Evolutionary conservation across 257 asterid species (phyloP).

Genomic region (Paulownia fortunei): DNA sequence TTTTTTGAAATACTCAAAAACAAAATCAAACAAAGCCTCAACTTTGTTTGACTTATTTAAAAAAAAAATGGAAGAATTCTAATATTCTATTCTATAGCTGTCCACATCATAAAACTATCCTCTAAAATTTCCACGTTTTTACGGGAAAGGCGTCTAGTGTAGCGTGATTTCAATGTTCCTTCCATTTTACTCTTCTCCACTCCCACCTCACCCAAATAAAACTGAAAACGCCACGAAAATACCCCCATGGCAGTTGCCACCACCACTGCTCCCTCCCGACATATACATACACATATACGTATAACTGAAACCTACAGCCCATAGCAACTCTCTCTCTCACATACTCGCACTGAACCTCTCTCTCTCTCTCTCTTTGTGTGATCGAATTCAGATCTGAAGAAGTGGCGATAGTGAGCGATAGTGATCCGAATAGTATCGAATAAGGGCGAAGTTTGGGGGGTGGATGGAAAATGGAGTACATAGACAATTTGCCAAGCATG

Average conservation of each 20-base stretch:
- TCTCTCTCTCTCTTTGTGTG: conserved; percentile 15
- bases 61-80: too few relatives aligned
- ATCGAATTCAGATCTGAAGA: conserved; percentile 51
- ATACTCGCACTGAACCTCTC: conserved; percentile 1
- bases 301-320: conserved; percentile 25
- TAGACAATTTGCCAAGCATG: conserved; percentile 81
- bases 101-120: too few relatives aligned
- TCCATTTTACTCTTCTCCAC: conserved; percentile 25
- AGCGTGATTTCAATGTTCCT: conserved; percentile 31
- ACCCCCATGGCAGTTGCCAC: conserved; percentile 40
- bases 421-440: conserved; percentile 32
- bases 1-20: too few relatives aligned
- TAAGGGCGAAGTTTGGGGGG: conserved; percentile 26
- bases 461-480: conserved; percentile 76
- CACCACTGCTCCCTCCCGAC: conserved; percentile 32
- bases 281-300: conserved; percentile 20
- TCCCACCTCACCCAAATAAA: conserved; percentile 20
- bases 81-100: too few relatives aligned
- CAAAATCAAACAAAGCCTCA: too few relatives aligned
- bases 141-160: not conserved
- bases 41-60: too few relatives aligned
- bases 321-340: conserved; percentile 8
- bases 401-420: conserved; percentile 21
- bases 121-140: too few relatives aligned
- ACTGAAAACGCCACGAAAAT: conserved; percentile 31